Conservation (phyloP, 345 rosid species). For the Psidium friedrichsthalianum region DNA sequence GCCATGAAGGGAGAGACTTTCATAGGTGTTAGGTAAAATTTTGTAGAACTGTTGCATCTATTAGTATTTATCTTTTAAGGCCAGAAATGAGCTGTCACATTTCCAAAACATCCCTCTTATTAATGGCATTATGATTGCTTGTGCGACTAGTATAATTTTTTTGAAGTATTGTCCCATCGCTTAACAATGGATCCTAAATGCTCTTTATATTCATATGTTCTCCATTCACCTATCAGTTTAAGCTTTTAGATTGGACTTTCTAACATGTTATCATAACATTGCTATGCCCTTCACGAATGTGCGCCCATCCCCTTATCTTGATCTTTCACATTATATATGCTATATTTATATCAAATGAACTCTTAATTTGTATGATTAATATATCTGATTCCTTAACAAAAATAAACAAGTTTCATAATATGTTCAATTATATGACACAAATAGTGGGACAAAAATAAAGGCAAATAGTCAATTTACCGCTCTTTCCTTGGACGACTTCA, state of each 20-base stretch:
- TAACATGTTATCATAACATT: no score
- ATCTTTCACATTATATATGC: no score
- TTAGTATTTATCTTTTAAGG: neutral
- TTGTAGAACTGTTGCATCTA: neutral
- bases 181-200: no score
- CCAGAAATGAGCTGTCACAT: neutral
- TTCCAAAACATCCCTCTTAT: no score
- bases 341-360: no score
- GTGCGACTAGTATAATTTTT: neutral
- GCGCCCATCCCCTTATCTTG: no score
- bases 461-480: neutral
- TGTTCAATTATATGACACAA: neutral
- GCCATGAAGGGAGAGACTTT: slow-evolving; percentile 1
- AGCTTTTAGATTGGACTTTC: no score
- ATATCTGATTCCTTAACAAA: neutral
- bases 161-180: no score
- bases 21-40: neutral
- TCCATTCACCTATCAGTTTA: no score
- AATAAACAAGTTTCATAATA: neutral
- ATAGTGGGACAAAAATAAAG: neutral
- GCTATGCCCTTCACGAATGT: no score
- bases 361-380: no score
- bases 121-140: neutral
- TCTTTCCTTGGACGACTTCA: neutral
- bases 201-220: no score